These are phyloP conservation scores for Rhynchosporium secalis DNA, from an alignment of 2,329 filamentous ascomycete genomes.

Conservation along the genomic window DNA sequence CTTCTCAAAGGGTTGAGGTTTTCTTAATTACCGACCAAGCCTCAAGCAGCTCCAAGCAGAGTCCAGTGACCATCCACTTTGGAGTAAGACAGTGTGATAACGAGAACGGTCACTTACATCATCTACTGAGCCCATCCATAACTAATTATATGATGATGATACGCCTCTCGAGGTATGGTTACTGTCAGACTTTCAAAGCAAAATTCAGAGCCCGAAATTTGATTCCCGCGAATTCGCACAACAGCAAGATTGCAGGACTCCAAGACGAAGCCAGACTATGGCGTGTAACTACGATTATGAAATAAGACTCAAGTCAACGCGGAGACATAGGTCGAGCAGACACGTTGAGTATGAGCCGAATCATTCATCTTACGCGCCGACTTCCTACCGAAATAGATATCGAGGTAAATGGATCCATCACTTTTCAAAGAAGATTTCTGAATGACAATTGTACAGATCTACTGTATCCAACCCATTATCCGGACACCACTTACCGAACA, in stretches of 20 bases:
- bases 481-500: neutral
- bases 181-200: too few relatives aligned
- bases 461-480: slow-evolving; percentile 2
- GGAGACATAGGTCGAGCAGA: slow-evolving; percentile 5
- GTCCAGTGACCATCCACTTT: neutral
- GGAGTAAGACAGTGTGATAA: neutral
- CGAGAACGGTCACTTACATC: neutral
- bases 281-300: slow-evolving; percentile 9
- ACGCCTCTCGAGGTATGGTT: neutral
- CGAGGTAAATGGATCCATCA: neutral
- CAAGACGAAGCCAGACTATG: neutral
- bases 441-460: neutral
- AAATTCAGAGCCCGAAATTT: neutral
- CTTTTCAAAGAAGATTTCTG: neutral
- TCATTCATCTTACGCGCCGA: neutral
- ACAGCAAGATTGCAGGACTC: too few relatives aligned
- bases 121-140: neutral
- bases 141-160: neutral
- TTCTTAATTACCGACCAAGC: neutral
- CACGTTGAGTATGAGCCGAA: neutral
- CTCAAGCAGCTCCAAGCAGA: neutral
- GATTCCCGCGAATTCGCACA: neutral
- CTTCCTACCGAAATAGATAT: slow-evolving; percentile 9
- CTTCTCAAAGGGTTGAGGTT: neutral
- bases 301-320: neutral